Percentiles rank a stretch among this genome's conserved stretches.
These are phyloP conservation scores for Thielaviopsis cerberus DNA, from an alignment of 2,329 filamentous ascomycete genomes.

Conservation along the genomic window DNA sequence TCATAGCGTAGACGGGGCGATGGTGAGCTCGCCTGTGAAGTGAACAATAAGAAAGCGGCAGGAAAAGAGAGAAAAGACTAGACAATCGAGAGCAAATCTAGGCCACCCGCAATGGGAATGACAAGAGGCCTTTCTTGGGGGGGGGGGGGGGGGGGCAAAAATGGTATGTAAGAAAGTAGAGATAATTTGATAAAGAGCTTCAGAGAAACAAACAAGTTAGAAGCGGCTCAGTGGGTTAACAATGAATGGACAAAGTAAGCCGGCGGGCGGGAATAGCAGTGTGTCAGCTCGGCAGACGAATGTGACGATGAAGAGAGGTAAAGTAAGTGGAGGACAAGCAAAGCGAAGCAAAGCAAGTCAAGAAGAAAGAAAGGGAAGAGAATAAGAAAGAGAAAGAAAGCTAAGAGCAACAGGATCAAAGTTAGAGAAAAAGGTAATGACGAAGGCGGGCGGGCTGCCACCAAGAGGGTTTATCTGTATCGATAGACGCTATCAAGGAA, in stretches of 20 bases:
- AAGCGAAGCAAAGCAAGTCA: too few species aligned
- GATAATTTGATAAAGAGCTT: background rate
- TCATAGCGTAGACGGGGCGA: conserved; percentile 5
- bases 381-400: background rate
- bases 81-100: background rate
- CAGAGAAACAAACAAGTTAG: background rate
- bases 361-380: background rate
- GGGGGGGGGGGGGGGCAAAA: background rate
- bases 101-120: background rate
- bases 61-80: background rate
- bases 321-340: too few species aligned
- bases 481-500: background rate
- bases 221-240: too few species aligned
- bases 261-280: too few species aligned
- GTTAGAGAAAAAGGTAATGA: background rate
- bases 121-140: background rate
- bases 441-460: background rate
- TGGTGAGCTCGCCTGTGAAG: background rate
- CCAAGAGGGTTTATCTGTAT: background rate
- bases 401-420: background rate
- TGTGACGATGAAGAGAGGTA: background rate
- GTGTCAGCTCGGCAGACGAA: background rate
- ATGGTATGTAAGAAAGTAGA: too few species aligned
- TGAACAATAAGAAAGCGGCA: background rate
- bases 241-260: background rate